Evolutionary conservation across 1,284 basidiomycete genomes (phyloP), one percentile per base, ranked within the genome.

Genomic region (Trametes polyzona): DNA sequence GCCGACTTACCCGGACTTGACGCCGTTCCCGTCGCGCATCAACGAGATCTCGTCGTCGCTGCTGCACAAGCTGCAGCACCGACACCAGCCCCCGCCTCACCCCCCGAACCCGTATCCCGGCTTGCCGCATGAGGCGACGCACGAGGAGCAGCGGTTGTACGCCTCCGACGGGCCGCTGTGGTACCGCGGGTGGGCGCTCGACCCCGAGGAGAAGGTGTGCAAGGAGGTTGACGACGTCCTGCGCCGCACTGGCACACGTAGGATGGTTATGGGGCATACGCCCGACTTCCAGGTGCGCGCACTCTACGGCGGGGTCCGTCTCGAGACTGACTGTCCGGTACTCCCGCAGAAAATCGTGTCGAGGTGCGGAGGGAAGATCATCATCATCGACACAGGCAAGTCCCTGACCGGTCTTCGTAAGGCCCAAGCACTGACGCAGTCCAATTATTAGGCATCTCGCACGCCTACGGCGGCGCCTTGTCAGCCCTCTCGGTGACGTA

Each of bases 251-350:
- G 92, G 92, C 1, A 94, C 90, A 19, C 76, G 91, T 62, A 78
- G 92, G 61, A 86, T 97, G 83, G 86, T 98, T 40, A 95, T 96
- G 90, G 95, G 95, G 0, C 95, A 98, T 71, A 98, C 95, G 0
- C 95, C 95, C 0, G 82, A 95, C 70, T 93, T 96, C 67, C 81
- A 88, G 64, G 88, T 86, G 63, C 19, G 77, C 35, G 11, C 17
- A 14, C 58, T 1, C 12, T 10, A n/a, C 10, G 11, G 12, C 14
- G 14, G 10, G 16, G 3, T 3, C 14, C 4, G 10, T 14, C 6
- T 2, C n/a, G 3, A 4, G 4, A 11, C 40, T 42, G 21, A 30
- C 5, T 4, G 12, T 16, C 3, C 17, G 17, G 6, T 14, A 2
- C 6, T 6, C 24, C 4, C 36, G 21, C 53, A 89, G 82, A 81